A percentile compares a stretch with the other conserved stretches of the same genome.
phyloP scores from a whole-genome alignment of 371 early-diverging fungal species.

The Actinomucor elegans region DNA sequence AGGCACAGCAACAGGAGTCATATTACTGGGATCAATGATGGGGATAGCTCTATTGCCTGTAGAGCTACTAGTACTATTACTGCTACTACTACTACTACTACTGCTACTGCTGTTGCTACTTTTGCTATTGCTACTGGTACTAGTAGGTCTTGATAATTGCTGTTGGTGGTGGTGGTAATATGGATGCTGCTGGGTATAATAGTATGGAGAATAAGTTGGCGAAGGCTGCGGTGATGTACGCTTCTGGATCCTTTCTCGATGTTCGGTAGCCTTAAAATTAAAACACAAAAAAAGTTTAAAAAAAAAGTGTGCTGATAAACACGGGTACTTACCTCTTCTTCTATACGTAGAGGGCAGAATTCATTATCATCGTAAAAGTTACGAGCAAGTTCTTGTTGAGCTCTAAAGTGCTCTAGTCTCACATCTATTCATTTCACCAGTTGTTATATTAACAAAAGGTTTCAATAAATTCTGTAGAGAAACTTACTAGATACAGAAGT shows the following conservation, averaged over 20 bases:
- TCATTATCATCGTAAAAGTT: constrained; percentile 48
- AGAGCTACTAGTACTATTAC: too few relatives aligned
- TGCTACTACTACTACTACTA: neutral
- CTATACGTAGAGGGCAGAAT: constrained; percentile 34
- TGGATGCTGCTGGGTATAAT: neutral
- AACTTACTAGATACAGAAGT: constrained; percentile 15
- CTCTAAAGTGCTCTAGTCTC: constrained; percentile 36
- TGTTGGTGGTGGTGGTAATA: neutral
- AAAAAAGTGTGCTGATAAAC: too few relatives aligned
- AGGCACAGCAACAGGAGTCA: constrained; percentile 40
- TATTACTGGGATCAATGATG: constrained; percentile 43
- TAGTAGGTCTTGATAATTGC: constrained; percentile 1
- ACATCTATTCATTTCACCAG: too few relatives aligned
- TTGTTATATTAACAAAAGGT: too few relatives aligned
- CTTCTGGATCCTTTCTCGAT: constrained; percentile 40
- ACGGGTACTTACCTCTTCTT: constrained; percentile 27
- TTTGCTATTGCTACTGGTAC: neutral
- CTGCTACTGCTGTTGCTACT: neutral
- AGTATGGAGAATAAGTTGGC: constrained; percentile 29
- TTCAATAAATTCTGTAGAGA: too few relatives aligned
- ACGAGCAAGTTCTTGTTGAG: constrained; percentile 42
- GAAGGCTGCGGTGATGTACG: constrained; percentile 40
- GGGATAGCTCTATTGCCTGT: constrained; percentile 31
- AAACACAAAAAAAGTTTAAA: too few relatives aligned
- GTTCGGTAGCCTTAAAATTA: constrained; percentile 16